Evolutionary conservation across 208 protist species (phyloP), one percentile per base, ranked within the genome.

Genomic region (Angomonas deanei): DNA sequence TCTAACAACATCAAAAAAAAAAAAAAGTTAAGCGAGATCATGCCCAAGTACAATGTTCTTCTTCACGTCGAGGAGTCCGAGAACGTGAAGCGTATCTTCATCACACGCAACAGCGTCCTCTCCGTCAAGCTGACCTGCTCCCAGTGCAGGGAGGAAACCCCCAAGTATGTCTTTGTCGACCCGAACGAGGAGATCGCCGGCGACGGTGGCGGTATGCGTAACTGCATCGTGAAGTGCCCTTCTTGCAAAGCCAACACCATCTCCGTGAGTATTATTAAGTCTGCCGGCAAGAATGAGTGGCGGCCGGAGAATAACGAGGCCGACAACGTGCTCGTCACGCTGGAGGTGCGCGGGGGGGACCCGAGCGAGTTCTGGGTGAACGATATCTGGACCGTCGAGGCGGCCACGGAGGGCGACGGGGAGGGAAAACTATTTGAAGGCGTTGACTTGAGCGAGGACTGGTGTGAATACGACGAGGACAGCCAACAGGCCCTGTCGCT

Each of bases 391-490:
- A 63, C 70, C 0, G 79, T 85, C 1, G 61, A 70, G 59, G 33
- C 56, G 36, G 34, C 5, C 8, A 17, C 34, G 34, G n/a, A n/a
- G n/a, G 56, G 53, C 26, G 70, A 66, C 30, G 68, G 49, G 2
- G 52, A 56, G 34, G 28, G 54, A 17, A 4, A 21, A 24, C 23
- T 64, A n/a, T 53, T 64, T 5, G 59, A 30, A 6, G 68, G 76
- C 23, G 82, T 74, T 1, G 83, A 93, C 61, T 61, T 93, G 21
- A 80, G 71, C 27, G 55, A 60, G 13, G 82, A 89, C 53, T 93
- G 82, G 83, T 78, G 72, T 62, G 86, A 90, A 21, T 93, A 88
- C 66, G 86, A 90, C 58, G 81, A 88, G 64, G 56, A 30, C 8
- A 55, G 66, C 10, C 58, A 64, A 27, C 49, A n/a, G 23, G 13